Base-by-base conservation (phyloP, 495 filamentous ascomycete genomes). In the Venustampulla echinocandica region DNA sequence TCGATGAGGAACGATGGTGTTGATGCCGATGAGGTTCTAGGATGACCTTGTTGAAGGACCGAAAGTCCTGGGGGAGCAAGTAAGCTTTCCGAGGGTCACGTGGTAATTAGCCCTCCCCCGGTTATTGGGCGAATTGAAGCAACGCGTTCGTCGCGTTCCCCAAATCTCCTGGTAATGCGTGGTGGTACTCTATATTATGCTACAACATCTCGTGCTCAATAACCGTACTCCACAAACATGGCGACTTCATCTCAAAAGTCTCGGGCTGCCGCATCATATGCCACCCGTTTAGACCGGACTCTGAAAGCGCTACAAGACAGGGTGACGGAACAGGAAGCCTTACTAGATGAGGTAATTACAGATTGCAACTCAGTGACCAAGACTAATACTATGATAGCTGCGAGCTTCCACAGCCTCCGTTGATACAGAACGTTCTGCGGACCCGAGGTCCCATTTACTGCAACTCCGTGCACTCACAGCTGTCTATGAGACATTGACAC, bases 281-380 rank as follows among this genome's bases (percentile, higher is more conserved):
- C 68, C 24, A 59, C 67, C 22, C 76, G 76, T 55, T 61, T 92
- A 13, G 78, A 84, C 42, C 69, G 70, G 5, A 85, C 84, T 1
- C 40, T 89, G 25, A 67, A 70, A 48, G 73, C 77, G 46, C 73
- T 90, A 2, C 76, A 82, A 60, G 69, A 68, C 18, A 75, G 71
- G 58, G 79, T 88, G 17, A 72, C 67, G 43, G 75, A 81, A 52
- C 78, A 85, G 48, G 76, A 85, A 59, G 70, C 74, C 53, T 72
- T 74, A 13, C 54, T 90, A 34, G 70, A 73, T 44, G 63, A 69
- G 64, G 77, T 76, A 55, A 40, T 40, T n/a, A 11, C n/a, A 21
- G 5, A 21, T 5, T 9, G 9, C 15, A 21, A 7, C n/a, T n/a
- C n/a, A n/a, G 18, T 36, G 40, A 0, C 11, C 1, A 22, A 17